Evolutionary conservation across 441 rosid genomes (phyloP).

Genomic region (Brassica hybrid): DNA sequence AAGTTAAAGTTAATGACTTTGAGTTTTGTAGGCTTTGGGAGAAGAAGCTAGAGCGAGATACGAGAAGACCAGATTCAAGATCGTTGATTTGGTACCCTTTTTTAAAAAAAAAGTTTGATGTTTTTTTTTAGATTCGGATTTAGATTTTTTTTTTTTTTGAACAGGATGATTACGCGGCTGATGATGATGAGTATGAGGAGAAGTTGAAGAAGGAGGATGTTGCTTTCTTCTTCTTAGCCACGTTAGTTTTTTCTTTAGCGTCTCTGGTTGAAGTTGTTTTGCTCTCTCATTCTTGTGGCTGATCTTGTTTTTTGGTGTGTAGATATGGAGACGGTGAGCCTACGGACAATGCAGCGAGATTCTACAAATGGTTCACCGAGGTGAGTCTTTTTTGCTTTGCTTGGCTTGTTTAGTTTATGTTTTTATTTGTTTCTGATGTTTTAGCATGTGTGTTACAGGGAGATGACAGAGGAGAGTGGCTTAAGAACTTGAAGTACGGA

Average conservation of each 20-base stretch:
- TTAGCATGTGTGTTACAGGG: constrained; percentile 51
- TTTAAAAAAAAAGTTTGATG: neutral
- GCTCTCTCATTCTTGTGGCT: no score
- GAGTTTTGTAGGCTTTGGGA: constrained; percentile 64
- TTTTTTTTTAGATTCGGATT: no score
- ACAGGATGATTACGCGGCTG: constrained; percentile 95
- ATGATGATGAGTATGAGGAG: constrained; percentile 91
- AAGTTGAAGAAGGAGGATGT: constrained; percentile 83
- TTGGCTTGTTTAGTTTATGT: neutral
- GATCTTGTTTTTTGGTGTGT: constrained; percentile 25
- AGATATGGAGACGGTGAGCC: constrained; percentile 99
- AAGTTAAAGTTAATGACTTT: neutral
- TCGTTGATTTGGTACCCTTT: constrained; percentile 75
- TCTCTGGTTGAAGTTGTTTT: neutral
- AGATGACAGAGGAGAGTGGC: constrained; percentile 78
- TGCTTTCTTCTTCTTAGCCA: constrained; percentile 91
- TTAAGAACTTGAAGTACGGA: constrained; percentile 71
- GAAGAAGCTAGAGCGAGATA: constrained; percentile 94
- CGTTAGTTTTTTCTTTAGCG: constrained; percentile 60
- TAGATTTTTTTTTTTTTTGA: neutral
- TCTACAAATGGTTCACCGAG: constrained; percentile 97
- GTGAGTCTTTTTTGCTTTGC: constrained; percentile 42
- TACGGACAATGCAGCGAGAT: constrained; percentile 97
- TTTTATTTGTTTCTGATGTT: constrained; percentile 32
- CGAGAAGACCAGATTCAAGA: constrained; percentile 76